Percentiles rank a stretch among this genome's conserved stretches.
These are phyloP conservation scores for Amesomyces nigricolor DNA, from an alignment of 2,329 filamentous ascomycete genomes.

Conservation along the genomic window DNA sequence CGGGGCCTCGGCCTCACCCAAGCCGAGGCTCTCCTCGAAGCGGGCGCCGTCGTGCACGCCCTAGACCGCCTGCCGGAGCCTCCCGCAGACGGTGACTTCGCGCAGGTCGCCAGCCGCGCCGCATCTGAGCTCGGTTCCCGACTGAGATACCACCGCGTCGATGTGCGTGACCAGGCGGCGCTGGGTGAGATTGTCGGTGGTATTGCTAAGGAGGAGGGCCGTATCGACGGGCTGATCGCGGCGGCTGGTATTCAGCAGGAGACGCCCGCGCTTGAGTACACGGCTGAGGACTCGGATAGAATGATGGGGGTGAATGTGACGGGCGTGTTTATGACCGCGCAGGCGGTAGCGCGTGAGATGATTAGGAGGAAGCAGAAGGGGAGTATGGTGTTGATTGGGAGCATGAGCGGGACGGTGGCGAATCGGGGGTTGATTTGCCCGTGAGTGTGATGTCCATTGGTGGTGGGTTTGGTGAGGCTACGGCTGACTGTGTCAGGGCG, in stretches of 20 bases:
- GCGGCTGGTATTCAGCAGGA: constrained; percentile 74
- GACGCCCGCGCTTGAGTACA: constrained; percentile 75
- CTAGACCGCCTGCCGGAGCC: constrained; percentile 58
- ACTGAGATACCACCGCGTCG: constrained; percentile 70
- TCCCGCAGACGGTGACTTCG: constrained; percentile 52
- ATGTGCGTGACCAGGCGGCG: constrained; percentile 65
- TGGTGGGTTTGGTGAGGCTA: no score
- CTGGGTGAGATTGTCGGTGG: constrained; percentile 62
- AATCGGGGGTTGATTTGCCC: constrained; percentile 55
- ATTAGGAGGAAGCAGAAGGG: constrained; percentile 51
- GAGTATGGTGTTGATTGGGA: constrained; percentile 63
- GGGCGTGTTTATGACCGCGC: constrained; percentile 80
- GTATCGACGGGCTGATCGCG: constrained; percentile 72
- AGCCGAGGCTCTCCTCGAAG: constrained; percentile 72
- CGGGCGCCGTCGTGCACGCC: constrained; percentile 67
- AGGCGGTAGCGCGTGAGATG: constrained; percentile 79
- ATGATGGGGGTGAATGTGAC: constrained; percentile 83
- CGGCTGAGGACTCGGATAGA: constrained; percentile 65
- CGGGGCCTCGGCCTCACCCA: constrained; percentile 74
- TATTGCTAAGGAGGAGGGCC: constrained; percentile 65
- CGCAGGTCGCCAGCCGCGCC: constrained; percentile 57
- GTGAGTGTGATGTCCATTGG: constrained; percentile 39
- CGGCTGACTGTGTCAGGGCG: constrained; percentile 34
- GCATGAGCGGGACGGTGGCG: constrained; percentile 63
- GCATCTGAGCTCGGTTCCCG: constrained; percentile 58